A percentile compares a stretch with the other conserved stretches of the same genome.
Evolutionary conservation across 306 rosid genomes (phyloP).

Genomic region (Nissolia schottii): DNA sequence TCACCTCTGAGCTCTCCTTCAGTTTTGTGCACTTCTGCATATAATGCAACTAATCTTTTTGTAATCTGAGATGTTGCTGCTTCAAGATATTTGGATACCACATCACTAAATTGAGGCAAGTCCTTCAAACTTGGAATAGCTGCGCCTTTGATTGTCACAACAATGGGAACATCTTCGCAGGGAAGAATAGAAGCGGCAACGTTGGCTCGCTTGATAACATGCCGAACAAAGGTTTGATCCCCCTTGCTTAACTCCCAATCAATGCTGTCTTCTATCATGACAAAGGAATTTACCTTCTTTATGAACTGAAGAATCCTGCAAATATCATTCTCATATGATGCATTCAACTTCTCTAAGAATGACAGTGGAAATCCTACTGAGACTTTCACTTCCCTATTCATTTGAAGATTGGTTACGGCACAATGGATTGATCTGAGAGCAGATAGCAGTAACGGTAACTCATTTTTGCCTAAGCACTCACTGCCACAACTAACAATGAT

Average conservation of each 20-base stretch:
- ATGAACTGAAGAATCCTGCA: conserved; percentile 30
- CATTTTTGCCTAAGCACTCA: conserved; percentile 26
- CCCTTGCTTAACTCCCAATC: conserved; percentile 32
- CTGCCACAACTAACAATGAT: conserved; percentile 35
- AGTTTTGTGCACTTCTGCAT: conserved; percentile 25
- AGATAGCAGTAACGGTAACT: conserved; percentile 29
- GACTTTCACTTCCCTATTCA: conserved; percentile 34
- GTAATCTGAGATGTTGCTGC: conserved; percentile 26
- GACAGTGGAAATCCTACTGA: conserved; percentile 49
- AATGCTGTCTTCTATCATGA: conserved; percentile 39
- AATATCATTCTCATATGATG: conserved; percentile 24
- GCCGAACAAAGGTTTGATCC: conserved; percentile 36
- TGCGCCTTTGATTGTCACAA: conserved; percentile 36
- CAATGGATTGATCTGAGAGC: conserved; percentile 35
- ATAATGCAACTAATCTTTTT: conserved; percentile 35
- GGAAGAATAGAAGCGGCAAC: conserved; percentile 36
- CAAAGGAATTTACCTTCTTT: conserved; percentile 34
- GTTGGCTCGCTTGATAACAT: conserved; percentile 27
- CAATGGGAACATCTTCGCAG: conserved; percentile 45
- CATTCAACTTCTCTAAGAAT: conserved; percentile 34
- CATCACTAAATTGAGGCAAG: conserved; percentile 33
- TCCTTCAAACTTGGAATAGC: conserved; percentile 30
- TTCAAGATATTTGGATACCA: conserved; percentile 39
- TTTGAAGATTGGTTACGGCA: conserved; percentile 25
- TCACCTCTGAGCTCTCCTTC: conserved; percentile 26